Conservation (phyloP, 2,329 filamentous ascomycete genomes). For the Drechslerella stenobrocha region DNA sequence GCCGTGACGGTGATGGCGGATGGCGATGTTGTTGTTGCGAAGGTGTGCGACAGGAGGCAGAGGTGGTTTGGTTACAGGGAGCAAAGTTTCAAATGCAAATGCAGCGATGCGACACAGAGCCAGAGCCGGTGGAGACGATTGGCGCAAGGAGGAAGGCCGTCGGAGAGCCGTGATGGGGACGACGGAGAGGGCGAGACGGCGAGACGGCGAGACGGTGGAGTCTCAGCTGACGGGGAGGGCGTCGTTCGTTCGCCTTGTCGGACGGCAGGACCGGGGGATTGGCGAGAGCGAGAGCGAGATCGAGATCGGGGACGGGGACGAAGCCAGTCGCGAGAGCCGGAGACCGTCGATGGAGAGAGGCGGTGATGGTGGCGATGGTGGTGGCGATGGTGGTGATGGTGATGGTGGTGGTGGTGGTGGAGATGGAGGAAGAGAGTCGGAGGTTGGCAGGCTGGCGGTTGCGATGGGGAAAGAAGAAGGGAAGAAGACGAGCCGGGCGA, state of each 20-base stretch:
- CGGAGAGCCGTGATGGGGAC: background rate
- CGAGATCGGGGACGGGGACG: background rate
- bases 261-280: background rate
- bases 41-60: constrained; percentile 8
- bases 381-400: too few species aligned
- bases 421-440: background rate
- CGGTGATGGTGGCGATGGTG: constrained; percentile 3
- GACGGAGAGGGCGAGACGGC: background rate
- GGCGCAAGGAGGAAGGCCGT: constrained; percentile 5
- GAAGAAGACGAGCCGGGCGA: background rate
- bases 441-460: background rate
- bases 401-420: too few species aligned
- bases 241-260: constrained; percentile 1
- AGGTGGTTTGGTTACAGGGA: constrained; percentile 5
- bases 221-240: constrained; percentile 3
- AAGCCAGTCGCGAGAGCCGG: background rate
- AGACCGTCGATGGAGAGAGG: background rate
- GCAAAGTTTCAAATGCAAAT: constrained; percentile 1
- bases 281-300: background rate
- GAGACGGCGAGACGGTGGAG: background rate
- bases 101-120: constrained; percentile 17
- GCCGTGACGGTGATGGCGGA: constrained; percentile 2
- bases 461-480: background rate
- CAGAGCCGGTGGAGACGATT: constrained; percentile 6
- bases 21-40: constrained; percentile 4